A percentile compares a stretch with the other conserved stretches of the same genome.
Evolutionary conservation across 2,329 filamentous ascomycete genomes (phyloP).

Genomic region (Elsinoe batatas): DNA sequence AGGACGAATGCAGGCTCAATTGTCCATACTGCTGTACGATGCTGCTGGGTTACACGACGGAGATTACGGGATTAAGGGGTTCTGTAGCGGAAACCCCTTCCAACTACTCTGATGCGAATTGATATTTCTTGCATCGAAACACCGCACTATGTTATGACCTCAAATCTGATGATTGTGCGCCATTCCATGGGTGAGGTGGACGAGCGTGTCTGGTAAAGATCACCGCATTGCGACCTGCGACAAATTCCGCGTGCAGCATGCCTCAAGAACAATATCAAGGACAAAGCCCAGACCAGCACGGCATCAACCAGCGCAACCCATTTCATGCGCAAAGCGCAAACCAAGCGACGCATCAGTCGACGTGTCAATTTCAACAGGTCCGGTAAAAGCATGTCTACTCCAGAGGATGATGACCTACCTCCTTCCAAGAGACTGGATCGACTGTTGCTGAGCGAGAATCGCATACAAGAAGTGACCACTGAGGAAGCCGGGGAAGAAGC

Average conservation of each 20-base stretch:
- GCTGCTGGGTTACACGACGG: background rate
- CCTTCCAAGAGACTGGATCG: conserved; percentile 24
- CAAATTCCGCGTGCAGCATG: conserved; percentile 9
- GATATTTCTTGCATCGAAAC: background rate
- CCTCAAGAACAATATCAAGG: conserved; percentile 17
- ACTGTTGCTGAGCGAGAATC: conserved; percentile 19
- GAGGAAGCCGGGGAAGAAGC: conserved; percentile 22
- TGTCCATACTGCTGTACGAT: background rate
- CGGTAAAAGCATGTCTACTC: background rate
- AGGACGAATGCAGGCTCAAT: background rate
- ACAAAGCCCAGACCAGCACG: background rate
- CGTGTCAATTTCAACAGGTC: background rate
- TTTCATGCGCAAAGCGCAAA: conserved; percentile 2
- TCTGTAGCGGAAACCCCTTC: background rate
- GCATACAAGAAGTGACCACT: conserved; percentile 26
- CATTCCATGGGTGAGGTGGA: background rate
- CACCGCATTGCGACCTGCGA: background rate
- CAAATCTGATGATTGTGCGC: background rate
- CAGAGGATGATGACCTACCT: background rate
- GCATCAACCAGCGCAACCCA: background rate
- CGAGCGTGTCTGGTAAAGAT: background rate
- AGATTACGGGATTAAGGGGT: conserved; percentile 3
- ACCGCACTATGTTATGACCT: background rate
- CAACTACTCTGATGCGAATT: background rate
- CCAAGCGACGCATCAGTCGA: background rate